phyloP scores from a whole-genome alignment of 768 basidiomycete species.

The Chalciporus pseudorubinellus region DNA sequence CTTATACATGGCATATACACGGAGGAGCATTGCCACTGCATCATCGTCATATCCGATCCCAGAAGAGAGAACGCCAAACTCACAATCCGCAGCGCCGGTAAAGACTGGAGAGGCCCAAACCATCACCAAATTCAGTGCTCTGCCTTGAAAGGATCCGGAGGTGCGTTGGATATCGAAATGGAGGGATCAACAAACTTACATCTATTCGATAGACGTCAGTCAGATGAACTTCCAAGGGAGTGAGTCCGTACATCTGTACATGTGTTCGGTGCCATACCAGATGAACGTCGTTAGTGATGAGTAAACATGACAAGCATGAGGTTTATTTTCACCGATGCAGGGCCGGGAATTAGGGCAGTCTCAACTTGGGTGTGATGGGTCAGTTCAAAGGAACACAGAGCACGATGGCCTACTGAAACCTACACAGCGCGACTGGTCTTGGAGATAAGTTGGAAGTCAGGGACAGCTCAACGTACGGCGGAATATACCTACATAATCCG shows the following conservation, averaged over 20 bases:
- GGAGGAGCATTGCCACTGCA: constrained; percentile 3
- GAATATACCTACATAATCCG: neutral
- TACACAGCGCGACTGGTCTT: neutral
- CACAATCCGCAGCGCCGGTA: constrained; percentile 4
- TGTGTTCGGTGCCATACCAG: neutral
- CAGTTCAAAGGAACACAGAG: too few relatives aligned
- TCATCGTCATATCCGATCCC: neutral
- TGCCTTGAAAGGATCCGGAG: neutral
- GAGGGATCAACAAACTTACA: neutral
- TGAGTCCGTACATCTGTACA: neutral
- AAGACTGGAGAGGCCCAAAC: neutral
- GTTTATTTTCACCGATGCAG: neutral
- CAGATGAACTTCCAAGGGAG: neutral
- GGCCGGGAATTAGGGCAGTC: constrained; percentile 1
- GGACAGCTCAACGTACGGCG: neutral
- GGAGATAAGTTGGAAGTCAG: neutral
- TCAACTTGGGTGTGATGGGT: neutral
- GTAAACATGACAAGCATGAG: too few relatives aligned
- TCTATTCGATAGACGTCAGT: neutral
- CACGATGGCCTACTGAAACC: neutral
- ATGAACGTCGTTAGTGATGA: neutral
- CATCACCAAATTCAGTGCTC: neutral
- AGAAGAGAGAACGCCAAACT: neutral
- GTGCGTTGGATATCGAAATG: neutral
- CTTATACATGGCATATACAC: constrained; percentile 14